Evolutionary conservation across 2,329 filamentous ascomycete genomes (phyloP).

Genomic region (Fusarium albidum): DNA sequence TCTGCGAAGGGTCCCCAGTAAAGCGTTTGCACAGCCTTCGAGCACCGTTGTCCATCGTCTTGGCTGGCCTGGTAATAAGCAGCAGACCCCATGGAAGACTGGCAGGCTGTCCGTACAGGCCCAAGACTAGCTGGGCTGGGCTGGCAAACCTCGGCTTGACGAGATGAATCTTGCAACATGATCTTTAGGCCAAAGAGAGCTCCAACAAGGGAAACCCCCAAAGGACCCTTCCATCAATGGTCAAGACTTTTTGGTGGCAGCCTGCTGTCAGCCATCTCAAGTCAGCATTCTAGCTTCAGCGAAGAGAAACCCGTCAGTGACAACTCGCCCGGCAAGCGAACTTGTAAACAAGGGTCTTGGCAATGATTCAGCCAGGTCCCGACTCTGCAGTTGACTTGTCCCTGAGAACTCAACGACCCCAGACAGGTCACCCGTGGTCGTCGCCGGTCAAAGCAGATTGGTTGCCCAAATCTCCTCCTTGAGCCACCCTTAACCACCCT

Average conservation of each 20-base stretch:
- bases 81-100: no score
- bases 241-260: conserved; percentile 20
- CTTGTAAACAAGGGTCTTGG: conserved; percentile 21
- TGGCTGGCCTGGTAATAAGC: no score
- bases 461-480: conserved; percentile 23
- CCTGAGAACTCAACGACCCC: conserved; percentile 30
- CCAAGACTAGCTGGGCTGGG: background rate
- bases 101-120: no score
- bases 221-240: conserved; percentile 9
- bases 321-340: conserved; percentile 13
- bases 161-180: conserved; percentile 4
- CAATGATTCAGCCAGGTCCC: conserved; percentile 22
- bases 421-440: conserved; percentile 7
- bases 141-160: conserved; percentile 6
- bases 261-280: conserved; percentile 13
- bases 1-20: conserved; percentile 2
- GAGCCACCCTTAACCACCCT: conserved; percentile 21
- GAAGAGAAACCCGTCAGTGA: conserved; percentile 32
- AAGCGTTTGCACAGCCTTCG: background rate
- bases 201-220: no score
- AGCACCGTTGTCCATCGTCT: background rate
- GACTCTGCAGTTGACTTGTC: conserved; percentile 20
- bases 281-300: conserved; percentile 16
- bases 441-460: conserved; percentile 31
- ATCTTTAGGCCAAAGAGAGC: background rate